phyloP scores from a whole-genome alignment of 2,329 filamentous ascomycete genomes.

The Cytospora piceicola region DNA sequence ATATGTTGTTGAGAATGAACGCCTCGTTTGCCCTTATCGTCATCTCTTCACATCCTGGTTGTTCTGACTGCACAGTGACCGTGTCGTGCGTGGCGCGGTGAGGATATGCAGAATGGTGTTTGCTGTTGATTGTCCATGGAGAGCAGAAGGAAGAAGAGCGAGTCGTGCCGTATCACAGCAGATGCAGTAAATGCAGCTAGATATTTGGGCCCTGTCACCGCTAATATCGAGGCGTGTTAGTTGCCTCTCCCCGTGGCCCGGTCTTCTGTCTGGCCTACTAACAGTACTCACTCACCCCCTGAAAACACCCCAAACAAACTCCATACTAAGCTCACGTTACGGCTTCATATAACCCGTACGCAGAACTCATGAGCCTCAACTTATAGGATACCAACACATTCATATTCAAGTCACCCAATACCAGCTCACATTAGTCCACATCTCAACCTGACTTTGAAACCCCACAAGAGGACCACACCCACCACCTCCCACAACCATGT shows the following conservation, averaged over 20 bases:
- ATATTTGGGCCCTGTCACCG: constrained; percentile 12
- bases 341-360: not conserved
- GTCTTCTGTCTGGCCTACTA: not conserved
- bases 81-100: constrained; percentile 2
- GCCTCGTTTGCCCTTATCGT: not conserved
- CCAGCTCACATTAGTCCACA: not conserved
- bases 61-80: not conserved
- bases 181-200: constrained; percentile 23
- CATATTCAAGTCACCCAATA: not conserved
- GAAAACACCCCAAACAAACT: not conserved
- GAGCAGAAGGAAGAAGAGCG: constrained; percentile 12
- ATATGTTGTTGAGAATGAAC: not conserved
- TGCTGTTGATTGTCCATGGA: not conserved
- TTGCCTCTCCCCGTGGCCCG: constrained; percentile 15
- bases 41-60: not conserved
- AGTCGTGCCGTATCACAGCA: constrained; percentile 27
- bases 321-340: not conserved
- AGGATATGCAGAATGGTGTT: constrained; percentile 15
- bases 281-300: not conserved
- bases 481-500: constrained; percentile 12
- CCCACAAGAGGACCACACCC: not conserved
- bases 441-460: not conserved
- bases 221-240: constrained; percentile 13
- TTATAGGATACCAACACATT: not conserved
- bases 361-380: not conserved